Percentiles rank a stretch among this genome's conserved stretches.
Evolutionary conservation across 1,284 basidiomycete genomes (phyloP).

Genomic region (Sporisorium scitamineum): DNA sequence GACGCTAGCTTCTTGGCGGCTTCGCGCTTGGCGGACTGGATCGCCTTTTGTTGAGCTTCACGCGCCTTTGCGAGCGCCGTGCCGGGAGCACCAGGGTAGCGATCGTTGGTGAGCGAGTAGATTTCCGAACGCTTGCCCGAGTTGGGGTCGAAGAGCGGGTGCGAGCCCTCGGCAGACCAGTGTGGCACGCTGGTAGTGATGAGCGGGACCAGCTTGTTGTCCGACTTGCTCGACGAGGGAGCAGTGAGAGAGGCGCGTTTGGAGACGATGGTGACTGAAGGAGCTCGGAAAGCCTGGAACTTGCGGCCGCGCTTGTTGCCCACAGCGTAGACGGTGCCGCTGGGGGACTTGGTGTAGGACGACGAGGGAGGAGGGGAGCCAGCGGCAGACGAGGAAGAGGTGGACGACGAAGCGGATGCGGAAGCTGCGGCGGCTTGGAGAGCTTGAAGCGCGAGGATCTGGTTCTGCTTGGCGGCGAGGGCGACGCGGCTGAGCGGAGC

Average conservation of each 20-base stretch:
- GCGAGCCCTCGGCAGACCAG: constrained; percentile 47
- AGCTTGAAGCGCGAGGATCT: constrained; percentile 48
- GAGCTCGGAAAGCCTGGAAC: constrained; percentile 46
- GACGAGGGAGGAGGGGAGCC: constrained; percentile 41
- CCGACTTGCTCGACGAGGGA: not conserved
- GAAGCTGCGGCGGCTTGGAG: constrained; percentile 42
- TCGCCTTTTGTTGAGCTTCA: constrained; percentile 52
- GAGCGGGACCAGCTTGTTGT: constrained; percentile 30
- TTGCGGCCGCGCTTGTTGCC: constrained; percentile 42
- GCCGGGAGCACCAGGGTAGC: constrained; percentile 63
- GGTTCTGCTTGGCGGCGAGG: constrained; percentile 48
- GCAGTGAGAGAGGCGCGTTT: not conserved
- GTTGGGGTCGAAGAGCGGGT: constrained; percentile 44
- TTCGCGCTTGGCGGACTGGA: constrained; percentile 50
- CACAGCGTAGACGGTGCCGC: constrained; percentile 13
- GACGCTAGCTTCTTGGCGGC: constrained; percentile 51
- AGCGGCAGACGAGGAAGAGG: constrained; percentile 36
- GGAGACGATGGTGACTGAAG: constrained; percentile 15
- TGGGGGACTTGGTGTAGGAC: constrained; percentile 17
- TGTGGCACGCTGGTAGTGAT: constrained; percentile 47
- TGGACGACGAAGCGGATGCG: constrained; percentile 29
- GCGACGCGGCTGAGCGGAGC: constrained; percentile 47
- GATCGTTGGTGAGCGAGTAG: constrained; percentile 63
- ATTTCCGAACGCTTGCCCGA: constrained; percentile 52
- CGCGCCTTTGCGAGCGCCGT: constrained; percentile 58